Percentiles rank a stretch among this genome's conserved stretches.
Conservation (phyloP, 257 asterid species). For the Solanum dulcamara region DNA sequence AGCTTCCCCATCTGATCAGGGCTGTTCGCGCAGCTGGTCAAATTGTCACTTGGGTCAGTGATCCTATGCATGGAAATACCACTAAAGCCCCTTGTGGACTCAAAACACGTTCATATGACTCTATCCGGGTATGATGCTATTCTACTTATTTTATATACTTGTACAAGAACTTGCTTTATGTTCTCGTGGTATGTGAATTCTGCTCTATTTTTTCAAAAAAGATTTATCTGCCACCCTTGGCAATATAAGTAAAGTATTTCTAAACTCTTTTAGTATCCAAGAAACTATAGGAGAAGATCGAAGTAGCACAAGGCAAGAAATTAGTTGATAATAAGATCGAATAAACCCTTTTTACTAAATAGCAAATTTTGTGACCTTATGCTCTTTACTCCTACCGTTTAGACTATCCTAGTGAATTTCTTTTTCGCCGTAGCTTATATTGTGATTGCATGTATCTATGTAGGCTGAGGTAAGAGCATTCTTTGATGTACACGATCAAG, state of each 20-base stretch:
- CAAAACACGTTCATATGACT: slow-evolving; percentile 69
- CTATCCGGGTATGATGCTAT: slow-evolving; percentile 41
- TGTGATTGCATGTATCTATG: neutral
- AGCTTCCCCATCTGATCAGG: slow-evolving; percentile 58
- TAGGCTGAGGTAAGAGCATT: slow-evolving; percentile 69
- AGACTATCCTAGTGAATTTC: neutral
- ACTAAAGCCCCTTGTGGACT: slow-evolving; percentile 74
- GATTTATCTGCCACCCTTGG: neutral
- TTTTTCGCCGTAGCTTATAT: neutral
- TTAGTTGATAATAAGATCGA: neutral
- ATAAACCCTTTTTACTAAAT: neutral
- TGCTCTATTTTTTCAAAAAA: neutral
- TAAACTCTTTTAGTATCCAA: neutral
- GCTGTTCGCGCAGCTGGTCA: slow-evolving; percentile 69
- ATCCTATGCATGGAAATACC: slow-evolving; percentile 80
- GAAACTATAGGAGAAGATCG: neutral
- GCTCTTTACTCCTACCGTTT: neutral
- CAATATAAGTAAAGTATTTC: neutral
- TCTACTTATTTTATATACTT: neutral
- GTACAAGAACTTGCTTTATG: neutral
- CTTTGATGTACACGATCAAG: slow-evolving; percentile 77
- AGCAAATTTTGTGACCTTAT: neutral
- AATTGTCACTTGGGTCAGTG: slow-evolving; percentile 76
- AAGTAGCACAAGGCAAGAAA: neutral
- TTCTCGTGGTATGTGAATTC: neutral